Percentiles rank a stretch among this genome's conserved stretches.
phyloP scores from a whole-genome alignment of 2,329 filamentous ascomycete species.

The Grosmannia penicillata region DNA sequence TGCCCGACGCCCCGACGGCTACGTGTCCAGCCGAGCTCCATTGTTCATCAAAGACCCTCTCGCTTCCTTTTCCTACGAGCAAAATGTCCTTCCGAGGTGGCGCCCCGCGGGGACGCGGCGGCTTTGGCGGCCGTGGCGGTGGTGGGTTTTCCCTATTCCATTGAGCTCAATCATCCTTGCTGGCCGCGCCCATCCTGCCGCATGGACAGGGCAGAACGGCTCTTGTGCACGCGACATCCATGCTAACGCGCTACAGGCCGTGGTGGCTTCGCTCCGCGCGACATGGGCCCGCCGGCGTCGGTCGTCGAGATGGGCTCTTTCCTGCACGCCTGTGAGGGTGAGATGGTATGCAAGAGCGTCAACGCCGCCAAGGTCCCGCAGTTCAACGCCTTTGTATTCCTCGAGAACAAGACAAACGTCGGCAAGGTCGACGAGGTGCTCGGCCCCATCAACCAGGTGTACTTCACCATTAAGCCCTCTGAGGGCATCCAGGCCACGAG shows the following conservation, averaged over 20 bases:
- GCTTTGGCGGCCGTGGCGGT: slow-evolving; percentile 35
- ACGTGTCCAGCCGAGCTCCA: too few relatives aligned
- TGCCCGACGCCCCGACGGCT: too few relatives aligned
- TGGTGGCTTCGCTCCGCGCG: slow-evolving; percentile 43
- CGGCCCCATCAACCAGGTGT: slow-evolving; percentile 93
- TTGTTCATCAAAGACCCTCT: too few relatives aligned
- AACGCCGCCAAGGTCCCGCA: slow-evolving; percentile 85
- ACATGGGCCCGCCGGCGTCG: slow-evolving; percentile 46
- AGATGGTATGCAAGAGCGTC: slow-evolving; percentile 92
- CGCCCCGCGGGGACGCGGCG: slow-evolving; percentile 26
- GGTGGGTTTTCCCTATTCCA: slow-evolving; percentile 18
- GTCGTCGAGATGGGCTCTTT: slow-evolving; percentile 83
- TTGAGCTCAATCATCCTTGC: not conserved
- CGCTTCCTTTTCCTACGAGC: not conserved
- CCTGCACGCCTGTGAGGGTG: slow-evolving; percentile 88
- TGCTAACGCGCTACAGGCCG: slow-evolving; percentile 22
- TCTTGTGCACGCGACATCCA: not conserved
- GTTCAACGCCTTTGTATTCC: slow-evolving; percentile 97
- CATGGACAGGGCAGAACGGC: not conserved
- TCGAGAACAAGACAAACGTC: slow-evolving; percentile 93
- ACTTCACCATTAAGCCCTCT: slow-evolving; percentile 94
- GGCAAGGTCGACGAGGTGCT: slow-evolving; percentile 98
- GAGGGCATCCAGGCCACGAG: slow-evolving; percentile 90
- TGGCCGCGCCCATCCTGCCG: not conserved
- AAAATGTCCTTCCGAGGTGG: slow-evolving; percentile 48